Percentiles rank a stretch among this genome's conserved stretches.
Conservation (phyloP, 2,329 filamentous ascomycete species). For the Bipolaris bicolor region DNA sequence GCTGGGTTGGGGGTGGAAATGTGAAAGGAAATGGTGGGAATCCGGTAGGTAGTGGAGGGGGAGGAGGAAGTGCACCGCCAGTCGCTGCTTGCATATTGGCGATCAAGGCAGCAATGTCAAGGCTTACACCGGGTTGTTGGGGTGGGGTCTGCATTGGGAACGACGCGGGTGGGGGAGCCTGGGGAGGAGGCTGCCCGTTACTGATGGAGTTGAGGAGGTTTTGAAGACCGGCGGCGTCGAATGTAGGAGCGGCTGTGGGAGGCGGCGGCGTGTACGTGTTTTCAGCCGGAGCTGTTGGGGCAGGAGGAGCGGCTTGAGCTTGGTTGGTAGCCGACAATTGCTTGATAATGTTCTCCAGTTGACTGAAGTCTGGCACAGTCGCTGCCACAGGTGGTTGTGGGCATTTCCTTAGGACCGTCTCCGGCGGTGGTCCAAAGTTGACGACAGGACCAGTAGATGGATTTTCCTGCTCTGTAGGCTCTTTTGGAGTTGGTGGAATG, state of each 20-base stretch:
- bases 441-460: constrained; percentile 28
- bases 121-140: constrained; percentile 21
- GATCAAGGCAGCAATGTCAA: constrained; percentile 34
- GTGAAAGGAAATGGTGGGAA: constrained; percentile 25
- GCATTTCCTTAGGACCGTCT: constrained; percentile 30
- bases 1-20: constrained; percentile 22
- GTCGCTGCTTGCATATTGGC: constrained; percentile 31
- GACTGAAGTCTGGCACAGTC: constrained; percentile 28
- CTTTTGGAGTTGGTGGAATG: constrained; percentile 55
- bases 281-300: constrained; percentile 22
- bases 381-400: constrained; percentile 27
- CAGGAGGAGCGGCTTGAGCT: constrained; percentile 5
- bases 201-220: constrained; percentile 32
- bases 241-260: constrained; percentile 23
- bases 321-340: constrained; percentile 30
- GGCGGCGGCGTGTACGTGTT: constrained; percentile 28
- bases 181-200: constrained; percentile 22
- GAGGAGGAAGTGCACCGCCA: constrained; percentile 27
- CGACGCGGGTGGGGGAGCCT: constrained; percentile 21
- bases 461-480: constrained; percentile 48
- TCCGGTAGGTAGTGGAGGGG: constrained; percentile 32
- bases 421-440: constrained; percentile 49
- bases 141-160: constrained; percentile 19
- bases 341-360: constrained; percentile 39
- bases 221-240: constrained; percentile 39